phyloP scores from a whole-genome alignment of 2,329 filamentous ascomycete genomes.

The Ceratocystis papillata region DNA sequence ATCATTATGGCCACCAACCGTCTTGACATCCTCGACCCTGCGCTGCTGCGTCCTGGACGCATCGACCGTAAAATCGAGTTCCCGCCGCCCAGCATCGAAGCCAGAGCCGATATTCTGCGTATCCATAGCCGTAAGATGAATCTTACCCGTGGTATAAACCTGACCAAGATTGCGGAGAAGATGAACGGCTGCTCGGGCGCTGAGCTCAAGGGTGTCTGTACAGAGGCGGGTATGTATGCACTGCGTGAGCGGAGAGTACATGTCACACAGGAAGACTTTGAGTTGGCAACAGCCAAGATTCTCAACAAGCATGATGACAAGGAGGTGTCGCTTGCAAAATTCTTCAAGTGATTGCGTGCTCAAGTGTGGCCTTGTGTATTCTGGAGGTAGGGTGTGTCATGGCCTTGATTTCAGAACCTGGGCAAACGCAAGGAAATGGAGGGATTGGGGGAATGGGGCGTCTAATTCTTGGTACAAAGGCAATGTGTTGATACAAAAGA shows the following conservation, averaged over 20 bases:
- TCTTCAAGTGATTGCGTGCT: constrained; percentile 43
- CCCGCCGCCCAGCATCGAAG: constrained; percentile 90
- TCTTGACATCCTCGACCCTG: constrained; percentile 92
- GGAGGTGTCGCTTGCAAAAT: constrained; percentile 79
- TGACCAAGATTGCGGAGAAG: constrained; percentile 98
- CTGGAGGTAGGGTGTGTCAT: neutral
- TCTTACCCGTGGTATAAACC: constrained; percentile 88
- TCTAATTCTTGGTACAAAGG: constrained; percentile 5
- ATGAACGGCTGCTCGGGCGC: constrained; percentile 99
- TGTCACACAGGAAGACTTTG: constrained; percentile 98
- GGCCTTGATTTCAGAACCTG: neutral
- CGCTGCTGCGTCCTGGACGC: constrained; percentile 84
- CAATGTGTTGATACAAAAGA: constrained; percentile 5
- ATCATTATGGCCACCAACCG: constrained; percentile 99
- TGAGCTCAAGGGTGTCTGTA: constrained; percentile 97
- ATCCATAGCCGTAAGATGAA: constrained; percentile 99
- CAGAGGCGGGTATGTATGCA: constrained; percentile 96
- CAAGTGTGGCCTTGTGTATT: neutral
- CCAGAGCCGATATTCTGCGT: constrained; percentile 89
- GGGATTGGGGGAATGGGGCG: neutral
- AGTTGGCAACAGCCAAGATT: constrained; percentile 96
- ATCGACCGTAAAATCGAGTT: constrained; percentile 99
- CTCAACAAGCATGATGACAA: constrained; percentile 99
- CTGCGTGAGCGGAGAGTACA: constrained; percentile 90
- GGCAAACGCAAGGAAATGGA: neutral